phyloP scores from a whole-genome alignment of 73 alveolate genomes.

The Paramecium biaurelia region DNA sequence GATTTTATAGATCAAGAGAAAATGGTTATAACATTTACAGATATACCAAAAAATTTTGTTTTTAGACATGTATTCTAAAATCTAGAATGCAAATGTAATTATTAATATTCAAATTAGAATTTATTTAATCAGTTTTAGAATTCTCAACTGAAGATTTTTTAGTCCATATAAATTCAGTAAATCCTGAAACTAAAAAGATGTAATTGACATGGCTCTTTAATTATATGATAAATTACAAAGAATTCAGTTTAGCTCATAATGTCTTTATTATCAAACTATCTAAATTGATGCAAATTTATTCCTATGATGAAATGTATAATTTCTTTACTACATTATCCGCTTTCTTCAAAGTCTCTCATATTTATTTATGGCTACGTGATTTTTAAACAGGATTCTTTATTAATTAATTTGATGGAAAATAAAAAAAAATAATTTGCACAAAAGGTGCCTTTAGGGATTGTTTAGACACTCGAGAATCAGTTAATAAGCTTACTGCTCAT shows the following conservation, averaged over 20 bases:
- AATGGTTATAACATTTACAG: slow-evolving; percentile 50
- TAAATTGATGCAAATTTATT: neutral
- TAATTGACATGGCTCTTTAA: slow-evolving; percentile 16
- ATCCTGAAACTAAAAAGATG: neutral
- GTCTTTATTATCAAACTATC: neutral
- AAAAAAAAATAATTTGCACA: neutral
- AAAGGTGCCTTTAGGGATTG: slow-evolving; percentile 40
- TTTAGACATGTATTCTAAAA: slow-evolving; percentile 25
- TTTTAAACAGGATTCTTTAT: slow-evolving; percentile 38
- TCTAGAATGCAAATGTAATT: slow-evolving; percentile 28
- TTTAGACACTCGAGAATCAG: slow-evolving; percentile 21
- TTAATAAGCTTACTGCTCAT: neutral
- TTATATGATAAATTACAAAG: neutral
- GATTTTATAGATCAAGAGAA: slow-evolving; percentile 41
- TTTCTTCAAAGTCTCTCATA: neutral
- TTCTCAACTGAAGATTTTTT: slow-evolving; percentile 20
- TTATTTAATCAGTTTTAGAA: neutral
- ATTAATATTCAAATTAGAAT: neutral
- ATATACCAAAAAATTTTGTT: slow-evolving; percentile 17
- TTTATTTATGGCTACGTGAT: slow-evolving; percentile 25
- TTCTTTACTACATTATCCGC: neutral
- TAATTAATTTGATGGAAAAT: neutral
- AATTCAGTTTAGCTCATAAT: slow-evolving; percentile 24
- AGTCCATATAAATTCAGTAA: neutral
- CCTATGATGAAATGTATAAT: neutral